Evolutionary conservation across 75 land plant species (phyloP), one percentile per base, ranked within the genome.

Genomic region (Isoetes taiwanensis): DNA sequence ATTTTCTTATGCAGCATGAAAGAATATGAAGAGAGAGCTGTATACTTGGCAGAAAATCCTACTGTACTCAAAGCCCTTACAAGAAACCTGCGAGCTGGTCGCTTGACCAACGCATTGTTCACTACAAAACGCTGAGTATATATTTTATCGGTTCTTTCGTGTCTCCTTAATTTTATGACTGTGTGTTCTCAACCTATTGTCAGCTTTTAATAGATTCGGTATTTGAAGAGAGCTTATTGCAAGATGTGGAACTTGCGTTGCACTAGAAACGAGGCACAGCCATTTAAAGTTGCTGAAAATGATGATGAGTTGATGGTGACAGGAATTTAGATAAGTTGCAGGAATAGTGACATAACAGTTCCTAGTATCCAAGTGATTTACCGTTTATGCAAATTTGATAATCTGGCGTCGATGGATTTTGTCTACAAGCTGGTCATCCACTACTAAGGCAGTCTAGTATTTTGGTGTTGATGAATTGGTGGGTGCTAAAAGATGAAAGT

Each of bases 1-100:
- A n/a, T 5, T n/a, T 16, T 19, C 50, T 46, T 19, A 46, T 8
- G 8, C 50, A 46, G 50, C 50, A 6, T 46, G 50, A 5, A 46
- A 23, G 50, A 46, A 23, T 46, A 46, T n/a, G 50, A 46, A 46
- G 50, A 46, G 5, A 46, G 50, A n/a, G 50, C 50, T 8, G 50
- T 46, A 4, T 19, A 19, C 25, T 23, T 46, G 16, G 50, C 50
- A 6, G 50, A 46, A 23, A 46, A 46, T 46, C 50, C 50, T 6
- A 19, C 16, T 19, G 50, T n/a, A 4, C 16, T 46, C n/a, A 23
- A 46, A 23, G 16, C 8, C 50, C 23, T 46, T 19, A 46, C 50
- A 19, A 19, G 21, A n/a, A 6, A 23, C 25, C 50, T 46, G 6
- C 6, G 50, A 19, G 16, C 50, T n/a, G 50, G 5, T 8, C 50